These are phyloP conservation scores for Huntiella omanensis DNA, from an alignment of 2,329 filamentous ascomycete genomes.

Conservation along the genomic window DNA sequence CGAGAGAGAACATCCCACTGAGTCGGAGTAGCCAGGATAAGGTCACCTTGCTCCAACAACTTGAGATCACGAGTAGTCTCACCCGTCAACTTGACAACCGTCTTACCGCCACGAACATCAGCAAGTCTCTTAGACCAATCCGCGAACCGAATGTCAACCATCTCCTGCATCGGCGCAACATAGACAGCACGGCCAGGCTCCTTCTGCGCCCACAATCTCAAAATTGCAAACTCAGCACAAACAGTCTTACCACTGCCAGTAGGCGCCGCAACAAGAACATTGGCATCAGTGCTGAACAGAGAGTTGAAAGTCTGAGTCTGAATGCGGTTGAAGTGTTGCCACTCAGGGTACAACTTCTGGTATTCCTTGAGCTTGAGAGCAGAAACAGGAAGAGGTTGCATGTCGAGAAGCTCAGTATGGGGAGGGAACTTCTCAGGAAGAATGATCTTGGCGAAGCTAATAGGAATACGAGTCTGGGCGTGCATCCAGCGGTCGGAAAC, in stretches of 20 bases:
- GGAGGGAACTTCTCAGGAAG: slow-evolving; percentile 90
- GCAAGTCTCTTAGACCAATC: slow-evolving; percentile 72
- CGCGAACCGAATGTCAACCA: slow-evolving; percentile 62
- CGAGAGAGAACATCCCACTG: slow-evolving; percentile 95
- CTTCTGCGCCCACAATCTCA: slow-evolving; percentile 58
- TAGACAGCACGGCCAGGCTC: slow-evolving; percentile 63
- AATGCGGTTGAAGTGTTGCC: slow-evolving; percentile 86
- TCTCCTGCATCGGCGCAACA: slow-evolving; percentile 83
- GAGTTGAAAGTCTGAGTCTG: slow-evolving; percentile 96
- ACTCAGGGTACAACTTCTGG: slow-evolving; percentile 60
- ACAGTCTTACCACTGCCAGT: slow-evolving; percentile 93
- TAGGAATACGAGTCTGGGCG: slow-evolving; percentile 77
- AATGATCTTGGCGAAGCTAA: slow-evolving; percentile 88
- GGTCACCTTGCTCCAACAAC: slow-evolving; percentile 67
- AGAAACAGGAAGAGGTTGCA: slow-evolving; percentile 77
- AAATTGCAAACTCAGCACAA: slow-evolving; percentile 81
- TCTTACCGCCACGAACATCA: slow-evolving; percentile 61
- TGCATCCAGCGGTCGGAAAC: slow-evolving; percentile 97
- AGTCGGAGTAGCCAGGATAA: slow-evolving; percentile 76
- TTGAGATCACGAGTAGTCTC: slow-evolving; percentile 84
- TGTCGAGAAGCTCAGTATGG: slow-evolving; percentile 76
- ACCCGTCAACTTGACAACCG: slow-evolving; percentile 81
- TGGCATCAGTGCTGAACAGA: slow-evolving; percentile 76
- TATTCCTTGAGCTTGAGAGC: slow-evolving; percentile 78
- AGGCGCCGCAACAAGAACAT: slow-evolving; percentile 81